Base-by-base conservation (phyloP, 345 rosid genomes). In the Noccaea bulbosa region DNA sequence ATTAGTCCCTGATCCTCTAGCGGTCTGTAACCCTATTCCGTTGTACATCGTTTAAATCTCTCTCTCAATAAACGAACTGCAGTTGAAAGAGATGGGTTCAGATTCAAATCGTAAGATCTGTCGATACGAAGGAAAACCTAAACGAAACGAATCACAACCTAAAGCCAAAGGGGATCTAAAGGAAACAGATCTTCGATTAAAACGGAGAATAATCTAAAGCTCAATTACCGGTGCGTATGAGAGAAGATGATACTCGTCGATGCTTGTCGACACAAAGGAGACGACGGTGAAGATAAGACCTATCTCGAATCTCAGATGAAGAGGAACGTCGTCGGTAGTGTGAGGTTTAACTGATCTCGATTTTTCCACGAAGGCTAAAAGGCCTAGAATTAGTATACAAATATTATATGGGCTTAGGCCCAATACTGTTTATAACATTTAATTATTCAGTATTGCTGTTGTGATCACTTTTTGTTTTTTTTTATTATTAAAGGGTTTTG, bases 1-100 rank as follows among this genome's bases (percentile, higher is more conserved):
- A 54, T 94, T 94, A 15, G 99, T 94, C 24, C 96, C 99, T 0
- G 99, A 94, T n/a, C 99, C 99, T 50, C 99, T 84, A 1, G 98
- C 84, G 30, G 99, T 94, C 77, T 87, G 96, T 49, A 94, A 74
- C 2, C 97, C 99, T 34, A 89, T 89, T 37, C 98, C 97, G 88
- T 94, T 94, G 67, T 91, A 94, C 99, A 94, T 89, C 44, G 47
- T 46, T 39, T 40, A 53, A 53, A 16, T 30, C 41, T 24, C 32
- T 30, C 34, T 22, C 24, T 11, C 54, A 56, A 38, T 3, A 9
- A 49, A 72, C 68, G 34, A 62, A 32, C 9, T 11, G 5, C 52
- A 67, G 16, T 5, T 15, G 11, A 47, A 64, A 49, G 53, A 56
- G 60, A 70, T 5, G 32, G 41, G 46, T 58, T 65, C 72, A 73